Conservation (phyloP, 192 early-diverging fungal genomes). For the Mortierella alpina region DNA sequence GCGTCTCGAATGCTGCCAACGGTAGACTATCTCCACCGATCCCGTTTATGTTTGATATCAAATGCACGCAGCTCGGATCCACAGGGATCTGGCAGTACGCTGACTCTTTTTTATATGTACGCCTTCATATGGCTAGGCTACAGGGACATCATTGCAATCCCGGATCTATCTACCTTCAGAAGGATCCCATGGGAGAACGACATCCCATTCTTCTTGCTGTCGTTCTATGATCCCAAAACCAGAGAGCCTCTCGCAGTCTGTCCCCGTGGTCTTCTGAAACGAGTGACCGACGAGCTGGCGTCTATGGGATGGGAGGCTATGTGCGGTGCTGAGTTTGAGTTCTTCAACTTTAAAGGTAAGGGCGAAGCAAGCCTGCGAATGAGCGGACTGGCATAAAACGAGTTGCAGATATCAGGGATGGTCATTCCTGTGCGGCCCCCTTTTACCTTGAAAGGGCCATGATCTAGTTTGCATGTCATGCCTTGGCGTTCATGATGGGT, state of each 20-base stretch:
- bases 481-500: no score
- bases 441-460: no score
- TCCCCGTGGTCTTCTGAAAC: slow-evolving; percentile 67
- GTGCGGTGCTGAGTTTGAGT: slow-evolving; percentile 78
- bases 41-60: not conserved
- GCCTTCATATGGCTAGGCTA: slow-evolving; percentile 27
- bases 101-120: not conserved
- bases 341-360: slow-evolving; percentile 84
- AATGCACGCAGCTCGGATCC: not conserved
- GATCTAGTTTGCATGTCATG: no score
- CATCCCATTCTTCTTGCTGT: slow-evolving; percentile 77
- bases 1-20: slow-evolving; percentile 53
- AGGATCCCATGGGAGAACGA: slow-evolving; percentile 80
- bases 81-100: not conserved
- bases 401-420: no score
- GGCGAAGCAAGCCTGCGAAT: not conserved
- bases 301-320: slow-evolving; percentile 57
- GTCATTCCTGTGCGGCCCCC: no score
- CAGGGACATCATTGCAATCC: slow-evolving; percentile 70
- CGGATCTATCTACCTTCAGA: slow-evolving; percentile 74
- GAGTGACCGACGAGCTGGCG: slow-evolving; percentile 75
- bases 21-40: slow-evolving; percentile 11
- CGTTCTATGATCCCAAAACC: slow-evolving; percentile 70
- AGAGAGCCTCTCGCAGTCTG: slow-evolving; percentile 69
- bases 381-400: not conserved